phyloP scores from a whole-genome alignment of 225 moss, liverwort and hornwort genomes.

The Polytrichum commune region DNA sequence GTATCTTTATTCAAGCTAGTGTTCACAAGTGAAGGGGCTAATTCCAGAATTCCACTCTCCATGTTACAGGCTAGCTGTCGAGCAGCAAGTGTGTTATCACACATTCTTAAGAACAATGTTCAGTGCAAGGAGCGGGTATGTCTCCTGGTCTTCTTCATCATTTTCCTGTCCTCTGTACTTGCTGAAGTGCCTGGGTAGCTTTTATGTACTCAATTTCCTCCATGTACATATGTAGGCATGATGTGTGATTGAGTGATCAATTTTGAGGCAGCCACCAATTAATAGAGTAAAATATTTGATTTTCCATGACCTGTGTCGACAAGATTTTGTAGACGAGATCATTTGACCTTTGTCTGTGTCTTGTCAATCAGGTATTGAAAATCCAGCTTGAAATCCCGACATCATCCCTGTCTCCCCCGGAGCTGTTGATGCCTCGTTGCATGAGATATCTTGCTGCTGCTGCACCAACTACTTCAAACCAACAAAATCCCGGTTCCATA shows the following conservation, averaged over 20 bases:
- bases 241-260: too few species aligned
- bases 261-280: too few species aligned
- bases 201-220: too few species aligned
- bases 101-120: slow-evolving; percentile 91
- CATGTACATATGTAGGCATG: too few species aligned
- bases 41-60: background rate
- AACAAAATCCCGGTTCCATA: slow-evolving; percentile 52
- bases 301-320: too few species aligned
- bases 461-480: slow-evolving; percentile 51
- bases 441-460: slow-evolving; percentile 93
- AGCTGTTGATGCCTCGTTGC: slow-evolving; percentile 93
- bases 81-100: slow-evolving; percentile 91
- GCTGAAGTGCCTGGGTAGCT: too few species aligned
- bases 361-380: slow-evolving; percentile 60
- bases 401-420: slow-evolving; percentile 64
- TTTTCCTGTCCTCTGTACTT: too few species aligned
- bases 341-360: background rate
- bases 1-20: background rate
- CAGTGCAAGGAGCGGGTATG: slow-evolving; percentile 93
- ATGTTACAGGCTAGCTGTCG: slow-evolving; percentile 87
- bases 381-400: slow-evolving; percentile 81
- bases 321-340: too few species aligned
- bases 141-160: background rate
- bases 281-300: too few species aligned
- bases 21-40: background rate